These are phyloP conservation scores for Saccharomycopsis sp. DNA, from an alignment of 805 yeast species.

Conservation along the genomic window DNA sequence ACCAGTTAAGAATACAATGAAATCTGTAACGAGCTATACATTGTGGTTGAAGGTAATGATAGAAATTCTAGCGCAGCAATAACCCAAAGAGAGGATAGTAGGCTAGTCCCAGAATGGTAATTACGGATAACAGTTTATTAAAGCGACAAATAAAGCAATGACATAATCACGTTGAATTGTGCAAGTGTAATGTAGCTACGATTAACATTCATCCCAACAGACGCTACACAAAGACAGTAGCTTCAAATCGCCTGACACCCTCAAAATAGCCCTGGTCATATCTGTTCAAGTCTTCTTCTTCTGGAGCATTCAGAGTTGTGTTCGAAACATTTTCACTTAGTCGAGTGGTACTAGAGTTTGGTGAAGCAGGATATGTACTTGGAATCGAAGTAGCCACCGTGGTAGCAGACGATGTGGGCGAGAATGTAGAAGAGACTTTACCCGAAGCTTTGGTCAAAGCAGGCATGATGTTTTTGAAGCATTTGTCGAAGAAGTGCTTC, in stretches of 20 bases:
- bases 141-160: no score
- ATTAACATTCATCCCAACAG: no score
- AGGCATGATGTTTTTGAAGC: neutral
- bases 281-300: constrained; percentile 64
- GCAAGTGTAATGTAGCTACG: no score
- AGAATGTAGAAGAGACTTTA: neutral
- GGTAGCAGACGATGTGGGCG: neutral
- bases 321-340: neutral
- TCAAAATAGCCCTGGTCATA: constrained; percentile 78
- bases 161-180: no score
- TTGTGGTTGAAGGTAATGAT: no score
- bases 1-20: no score
- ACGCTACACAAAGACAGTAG: neutral
- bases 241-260: constrained; percentile 42
- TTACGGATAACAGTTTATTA: no score
- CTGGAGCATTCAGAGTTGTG: constrained; percentile 31
- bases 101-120: no score
- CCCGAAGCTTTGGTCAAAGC: neutral
- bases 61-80: no score
- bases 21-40: no score
- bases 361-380: neutral
- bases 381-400: neutral
- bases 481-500: constrained; percentile 48
- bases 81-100: no score
- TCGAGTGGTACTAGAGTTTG: neutral